Base-by-base conservation (phyloP, 495 filamentous ascomycete genomes). In the Penicillium bovifimosum region DNA sequence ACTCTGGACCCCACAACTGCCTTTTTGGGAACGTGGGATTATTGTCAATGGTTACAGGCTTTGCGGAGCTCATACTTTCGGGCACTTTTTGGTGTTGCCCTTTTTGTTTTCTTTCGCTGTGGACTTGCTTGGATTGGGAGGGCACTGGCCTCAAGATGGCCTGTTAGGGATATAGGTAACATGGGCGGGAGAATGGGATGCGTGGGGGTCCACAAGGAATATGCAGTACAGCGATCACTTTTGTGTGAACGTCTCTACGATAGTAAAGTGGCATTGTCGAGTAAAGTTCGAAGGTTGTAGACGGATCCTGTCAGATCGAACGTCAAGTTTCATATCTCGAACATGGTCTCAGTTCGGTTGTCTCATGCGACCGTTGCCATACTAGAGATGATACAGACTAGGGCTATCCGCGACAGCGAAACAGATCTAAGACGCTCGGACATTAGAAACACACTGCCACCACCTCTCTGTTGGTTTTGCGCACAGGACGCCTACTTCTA, bases 31-130 rank as follows among this genome's bases (percentile, higher is more conserved):
- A 34, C 32, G 33, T 33, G 14, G 13, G 13, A 42, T 50, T 50
- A 50, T 50, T 50, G 48, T 42, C 39, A 20, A 50, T 50, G 48
- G 48, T 42, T 8, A 28, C 48, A 34, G 20, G 42, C 28, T 20
- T n/a, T 18, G 50, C 50, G 50, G 50, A 31, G 50, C 32, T 34
- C 20, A 35, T 38, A 52, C 40, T 45, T 52, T 45, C 31, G 8
- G n/a, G 34, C 29, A 17, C 26, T 29, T 42, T 16, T 14, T n/a
- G 39, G 48, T 50, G 36, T 50, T 24, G 20, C 20, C 20, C 20
- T 24, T 24, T 24, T 4, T n/a, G n/a, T 17, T n/a, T 29, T 14
- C 14, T 34, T 33, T 39, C 32, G 41, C 27, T 33, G 45, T 41
- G 36, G 48, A 50, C 11, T 42, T 41, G 18, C n/a, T 42, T 29